Percentiles rank a stretch among this genome's conserved stretches.
Evolutionary conservation across 352 stramenopile species (phyloP).

Genomic region (Phytopythium vexans): DNA sequence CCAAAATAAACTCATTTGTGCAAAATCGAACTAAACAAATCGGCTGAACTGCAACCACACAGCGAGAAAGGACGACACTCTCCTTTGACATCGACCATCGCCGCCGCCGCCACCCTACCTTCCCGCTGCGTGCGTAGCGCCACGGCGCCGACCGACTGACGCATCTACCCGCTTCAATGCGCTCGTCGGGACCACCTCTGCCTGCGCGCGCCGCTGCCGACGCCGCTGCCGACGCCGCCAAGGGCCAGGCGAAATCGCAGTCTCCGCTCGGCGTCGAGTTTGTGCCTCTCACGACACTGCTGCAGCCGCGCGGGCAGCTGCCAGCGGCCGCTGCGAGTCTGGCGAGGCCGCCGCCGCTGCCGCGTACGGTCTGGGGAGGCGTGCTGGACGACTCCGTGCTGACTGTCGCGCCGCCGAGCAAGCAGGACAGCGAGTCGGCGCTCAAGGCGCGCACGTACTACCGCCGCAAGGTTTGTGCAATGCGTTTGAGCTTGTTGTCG

Average conservation of each 20-base stretch:
- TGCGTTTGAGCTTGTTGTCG: background rate
- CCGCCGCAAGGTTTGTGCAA: constrained; percentile 28
- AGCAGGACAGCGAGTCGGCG: constrained; percentile 4
- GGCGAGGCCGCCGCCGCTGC: background rate
- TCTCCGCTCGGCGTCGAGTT: constrained; percentile 5
- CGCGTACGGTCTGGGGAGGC: constrained; percentile 4
- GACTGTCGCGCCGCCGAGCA: background rate
- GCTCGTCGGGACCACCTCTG: background rate
- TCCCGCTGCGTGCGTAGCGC: constrained; percentile 1
- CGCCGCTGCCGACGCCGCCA: background rate
- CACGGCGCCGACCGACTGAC: no score
- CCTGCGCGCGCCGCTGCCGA: background rate
- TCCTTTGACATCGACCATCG: no score
- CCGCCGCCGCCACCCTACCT: background rate
- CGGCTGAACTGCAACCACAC: no score
- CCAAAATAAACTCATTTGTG: no score
- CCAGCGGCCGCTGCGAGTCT: background rate
- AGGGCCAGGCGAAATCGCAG: constrained; percentile 4
- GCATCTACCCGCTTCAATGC: no score
- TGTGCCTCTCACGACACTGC: constrained; percentile 3
- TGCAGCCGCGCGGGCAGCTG: background rate
- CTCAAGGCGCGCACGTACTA: constrained; percentile 35
- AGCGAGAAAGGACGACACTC: no score
- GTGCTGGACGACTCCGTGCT: constrained; percentile 5
- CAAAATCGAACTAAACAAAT: no score